phyloP scores from a whole-genome alignment of 2,329 filamentous ascomycete species.

The Curvularia verruculosa region DNA sequence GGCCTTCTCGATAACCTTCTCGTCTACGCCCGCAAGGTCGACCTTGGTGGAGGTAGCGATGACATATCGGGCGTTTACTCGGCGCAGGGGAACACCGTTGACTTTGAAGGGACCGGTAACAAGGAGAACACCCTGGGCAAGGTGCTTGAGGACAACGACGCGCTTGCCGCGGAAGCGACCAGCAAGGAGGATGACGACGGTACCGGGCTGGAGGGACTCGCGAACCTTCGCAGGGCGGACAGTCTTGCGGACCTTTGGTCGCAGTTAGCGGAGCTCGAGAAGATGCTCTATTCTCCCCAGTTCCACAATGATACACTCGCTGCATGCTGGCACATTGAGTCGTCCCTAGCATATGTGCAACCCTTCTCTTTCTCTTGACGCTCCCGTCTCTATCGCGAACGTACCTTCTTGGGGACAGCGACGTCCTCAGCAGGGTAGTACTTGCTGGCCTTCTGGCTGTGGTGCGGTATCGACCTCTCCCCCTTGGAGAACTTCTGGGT shows the following conservation, averaged over 20 bases:
- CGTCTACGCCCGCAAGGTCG: conserved; percentile 82
- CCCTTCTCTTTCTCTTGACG: conserved; percentile 23
- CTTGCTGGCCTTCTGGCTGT: conserved; percentile 93
- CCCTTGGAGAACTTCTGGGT: conserved; percentile 98
- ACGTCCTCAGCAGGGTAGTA: conserved; percentile 98
- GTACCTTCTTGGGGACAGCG: conserved; percentile 89
- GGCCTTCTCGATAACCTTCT: conserved; percentile 76
- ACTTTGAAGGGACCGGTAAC: conserved; percentile 99
- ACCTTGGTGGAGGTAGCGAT: conserved; percentile 88
- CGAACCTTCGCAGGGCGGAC: conserved; percentile 86
- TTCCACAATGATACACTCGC: conserved; percentile 9
- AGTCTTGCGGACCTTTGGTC: conserved; percentile 85
- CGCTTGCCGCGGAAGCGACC: conserved; percentile 99
- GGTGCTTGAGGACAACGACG: conserved; percentile 97
- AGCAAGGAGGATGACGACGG: conserved; percentile 97
- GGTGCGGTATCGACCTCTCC: conserved; percentile 86
- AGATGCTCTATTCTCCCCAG: conserved; percentile 4
- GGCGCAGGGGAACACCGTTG: conserved; percentile 97
- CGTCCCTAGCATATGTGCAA: conserved; percentile 6
- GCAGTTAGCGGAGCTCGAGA: conserved; percentile 36
- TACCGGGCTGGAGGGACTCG: conserved; percentile 88
- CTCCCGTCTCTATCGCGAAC: conserved; percentile 52
- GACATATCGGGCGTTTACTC: conserved; percentile 90
- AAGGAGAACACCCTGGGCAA: conserved; percentile 96
- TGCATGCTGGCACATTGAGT: conserved; percentile 10